These are phyloP conservation scores for Backusella circina DNA, from an alignment of 192 early-diverging fungal genomes.

Conservation along the genomic window DNA sequence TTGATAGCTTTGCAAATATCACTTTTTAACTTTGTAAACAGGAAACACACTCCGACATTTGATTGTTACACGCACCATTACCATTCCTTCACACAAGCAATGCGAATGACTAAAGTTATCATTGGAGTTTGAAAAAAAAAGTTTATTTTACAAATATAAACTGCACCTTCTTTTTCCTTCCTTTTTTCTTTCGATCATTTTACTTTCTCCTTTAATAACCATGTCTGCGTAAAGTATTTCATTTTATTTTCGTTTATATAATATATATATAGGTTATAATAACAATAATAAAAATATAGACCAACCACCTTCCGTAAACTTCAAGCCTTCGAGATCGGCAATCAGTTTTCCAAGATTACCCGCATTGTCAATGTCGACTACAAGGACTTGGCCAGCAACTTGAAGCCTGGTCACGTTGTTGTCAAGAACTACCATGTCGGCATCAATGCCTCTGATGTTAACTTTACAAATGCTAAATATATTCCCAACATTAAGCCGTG, in stretches of 20 bases:
- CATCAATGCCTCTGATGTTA: constrained; percentile 58
- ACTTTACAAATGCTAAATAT: constrained; percentile 54
- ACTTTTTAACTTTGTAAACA: no score
- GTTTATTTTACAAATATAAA: neutral
- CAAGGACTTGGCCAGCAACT: constrained; percentile 1
- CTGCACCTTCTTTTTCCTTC: neutral
- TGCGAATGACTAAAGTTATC: neutral
- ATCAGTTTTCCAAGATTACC: constrained; percentile 28
- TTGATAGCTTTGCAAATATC: no score
- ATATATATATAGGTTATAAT: neutral
- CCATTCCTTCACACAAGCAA: neutral
- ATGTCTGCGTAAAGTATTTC: neutral
- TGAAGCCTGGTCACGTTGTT: constrained; percentile 35
- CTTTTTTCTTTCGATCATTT: neutral
- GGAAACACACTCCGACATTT: neutral
- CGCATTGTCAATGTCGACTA: constrained; percentile 11
- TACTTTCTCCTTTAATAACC: no score
- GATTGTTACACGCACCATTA: neutral
- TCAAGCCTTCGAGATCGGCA: constrained; percentile 27
- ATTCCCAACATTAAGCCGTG: constrained; percentile 47
- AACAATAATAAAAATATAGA: neutral
- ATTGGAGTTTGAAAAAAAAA: neutral
- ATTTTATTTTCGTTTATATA: no score
- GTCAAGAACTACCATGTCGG: constrained; percentile 43
- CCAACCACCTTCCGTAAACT: constrained; percentile 28